Evolutionary conservation across 148 eudicot species (phyloP), one percentile per base, ranked within the genome.

Genomic region (Fagopyrum tataricum): DNA sequence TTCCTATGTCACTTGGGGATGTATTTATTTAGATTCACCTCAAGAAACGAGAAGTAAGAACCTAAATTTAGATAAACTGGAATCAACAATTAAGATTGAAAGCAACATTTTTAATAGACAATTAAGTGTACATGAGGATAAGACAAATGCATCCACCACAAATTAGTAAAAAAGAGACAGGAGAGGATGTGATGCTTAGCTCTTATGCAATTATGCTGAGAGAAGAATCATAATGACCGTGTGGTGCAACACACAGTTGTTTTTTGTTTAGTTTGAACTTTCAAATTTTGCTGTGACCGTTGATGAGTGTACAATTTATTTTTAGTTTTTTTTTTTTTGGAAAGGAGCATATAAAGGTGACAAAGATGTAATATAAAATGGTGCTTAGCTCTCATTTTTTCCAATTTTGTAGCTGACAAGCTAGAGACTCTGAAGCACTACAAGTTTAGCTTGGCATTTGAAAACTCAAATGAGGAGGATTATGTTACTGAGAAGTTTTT

Each of bases 391-490:
- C 37, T 31, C 39, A 41, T 73, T 62, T 17, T 56, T 31, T 73
- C 15, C 40, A 14, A 46, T 59, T 18, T 44, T 78, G 82, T 91
- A 94, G 98, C 89, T 84, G 87, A 94, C 79, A 94, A 94, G 86
- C 89, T 94, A 70, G 88, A 88, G 79, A 64, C 97, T 67, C 68
- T 94, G 78, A 94, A 85, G 89, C 88, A 74, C 72, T 94, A 91
- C 84, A 91, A 84, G 77, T 94, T 94, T 71, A 94, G 98, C 84
- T 82, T 94, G 89, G 98, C 98, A 72, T 94, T 94, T 80, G 98
- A 94, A 84, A 94, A 94, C 76, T 89, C 98, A 20, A 91, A 91
- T 46, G 98, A 91, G 84, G 98, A 94, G 85, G 98, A 94, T 74
- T 94, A 94, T 79, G 98, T 94, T 20, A 94, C 98, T 37, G 98